Evolutionary conservation across 2,329 filamentous ascomycete species (phyloP).

Genomic region (Sporothrix brasiliensis): DNA sequence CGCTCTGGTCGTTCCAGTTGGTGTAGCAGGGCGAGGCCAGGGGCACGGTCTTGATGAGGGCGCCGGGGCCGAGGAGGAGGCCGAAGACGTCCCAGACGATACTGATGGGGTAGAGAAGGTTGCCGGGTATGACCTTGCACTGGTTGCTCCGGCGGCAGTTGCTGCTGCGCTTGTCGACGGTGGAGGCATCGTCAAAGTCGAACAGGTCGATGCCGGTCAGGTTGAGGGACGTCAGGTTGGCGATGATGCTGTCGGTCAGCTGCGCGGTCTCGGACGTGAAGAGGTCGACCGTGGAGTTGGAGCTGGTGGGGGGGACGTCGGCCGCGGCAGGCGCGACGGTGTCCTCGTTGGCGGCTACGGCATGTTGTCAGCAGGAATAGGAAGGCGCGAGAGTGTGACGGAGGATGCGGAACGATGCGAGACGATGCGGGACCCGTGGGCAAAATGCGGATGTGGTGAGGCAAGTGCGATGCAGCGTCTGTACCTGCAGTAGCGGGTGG

Average conservation of each 20-base stretch:
- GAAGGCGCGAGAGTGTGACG: constrained; percentile 4
- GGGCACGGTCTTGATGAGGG: constrained; percentile 56
- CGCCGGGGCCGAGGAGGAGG: constrained; percentile 50
- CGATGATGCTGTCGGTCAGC: constrained; percentile 35
- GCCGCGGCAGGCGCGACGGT: constrained; percentile 34
- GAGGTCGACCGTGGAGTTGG: constrained; percentile 26
- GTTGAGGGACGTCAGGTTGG: constrained; percentile 35
- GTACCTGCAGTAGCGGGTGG: neutral
- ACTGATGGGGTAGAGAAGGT: constrained; percentile 56
- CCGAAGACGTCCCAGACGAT: constrained; percentile 56
- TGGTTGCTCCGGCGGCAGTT: constrained; percentile 18
- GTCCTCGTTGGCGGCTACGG: constrained; percentile 30
- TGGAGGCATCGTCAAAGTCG: constrained; percentile 25
- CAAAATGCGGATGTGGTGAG: neutral
- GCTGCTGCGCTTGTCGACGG: constrained; percentile 10
- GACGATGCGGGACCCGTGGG: neutral
- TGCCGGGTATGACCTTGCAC: constrained; percentile 47
- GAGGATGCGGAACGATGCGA: too few species aligned
- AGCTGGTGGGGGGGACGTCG: constrained; percentile 14
- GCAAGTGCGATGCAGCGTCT: neutral
- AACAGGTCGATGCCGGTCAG: constrained; percentile 34
- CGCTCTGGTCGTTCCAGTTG: constrained; percentile 48
- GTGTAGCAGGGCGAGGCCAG: constrained; percentile 58
- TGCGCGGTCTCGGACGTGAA: constrained; percentile 38
- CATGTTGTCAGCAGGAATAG: neutral